Base-by-base conservation (phyloP, 2,329 filamentous ascomycete species). In the Cladophialophora immunda region DNA sequence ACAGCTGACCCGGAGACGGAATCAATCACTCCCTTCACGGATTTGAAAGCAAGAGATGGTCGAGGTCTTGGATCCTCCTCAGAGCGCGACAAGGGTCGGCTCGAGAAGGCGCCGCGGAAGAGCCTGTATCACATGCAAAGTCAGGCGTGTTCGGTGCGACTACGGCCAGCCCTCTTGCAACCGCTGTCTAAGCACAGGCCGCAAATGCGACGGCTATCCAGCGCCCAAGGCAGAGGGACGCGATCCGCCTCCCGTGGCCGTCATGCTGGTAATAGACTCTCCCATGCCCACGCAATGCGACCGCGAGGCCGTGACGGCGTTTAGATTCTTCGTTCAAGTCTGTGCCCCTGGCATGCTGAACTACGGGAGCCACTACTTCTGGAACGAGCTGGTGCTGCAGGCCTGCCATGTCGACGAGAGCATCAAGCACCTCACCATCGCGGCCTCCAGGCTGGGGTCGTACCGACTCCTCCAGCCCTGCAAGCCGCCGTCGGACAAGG, bases 161-260 rank as follows among this genome's bases (percentile, higher is more conserved):
- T 78, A 80, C 68, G 66, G 68, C 2, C 74, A 73, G 7, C 78
- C 76, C 8, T 71, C 70, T 25, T 81, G 79, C 65, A 66, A 73
- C 25, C 76, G 76, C 22, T 81, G 79, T 65, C 66, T 70, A 5
- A 76, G 70, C 5, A 79, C 78, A 1, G 77, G 77, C 8, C 75
- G 78, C 4, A 73, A 74, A 53, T 81, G 79, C 64, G 79, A 80
- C 61, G 78, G 79, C 22, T 81, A 80, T 68, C 54, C 61, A 19
- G 25, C 45, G 27, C 60, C 59, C 25, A n/a, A 36, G 13, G 41
- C 13, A 17, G n/a, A 15, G 19, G 15, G 29, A 53, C 56, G 45
- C 41, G 22, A 57, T 29, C 34, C 36, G 15, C 17, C 59, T 15
- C 62, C 57, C 11, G 57, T 56, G 4, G 66, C 61, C 2, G 30